Evolutionary conservation across 2,329 filamentous ascomycete genomes (phyloP).

Genomic region (Cordyceps tenuipes): DNA sequence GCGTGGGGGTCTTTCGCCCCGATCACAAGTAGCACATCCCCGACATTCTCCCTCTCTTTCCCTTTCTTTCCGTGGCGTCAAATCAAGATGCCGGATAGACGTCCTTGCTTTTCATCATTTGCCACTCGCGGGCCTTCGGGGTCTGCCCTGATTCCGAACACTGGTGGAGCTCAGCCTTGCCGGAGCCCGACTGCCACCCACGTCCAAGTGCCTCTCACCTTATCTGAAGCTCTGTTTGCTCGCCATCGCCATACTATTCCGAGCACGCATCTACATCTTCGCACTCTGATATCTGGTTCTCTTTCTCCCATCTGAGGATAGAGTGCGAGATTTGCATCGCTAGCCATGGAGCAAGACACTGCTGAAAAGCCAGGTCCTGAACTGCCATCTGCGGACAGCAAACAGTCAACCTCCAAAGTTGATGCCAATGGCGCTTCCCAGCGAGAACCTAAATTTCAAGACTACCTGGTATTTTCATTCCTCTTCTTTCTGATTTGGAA

Average conservation of each 20-base stretch:
- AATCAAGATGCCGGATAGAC: no score
- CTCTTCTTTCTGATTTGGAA: not conserved
- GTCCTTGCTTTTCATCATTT: no score
- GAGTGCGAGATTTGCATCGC: not conserved
- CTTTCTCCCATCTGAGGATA: not conserved
- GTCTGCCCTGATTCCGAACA: conserved; percentile 20
- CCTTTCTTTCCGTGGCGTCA: no score
- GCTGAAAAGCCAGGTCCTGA: not conserved
- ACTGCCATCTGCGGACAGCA: not conserved
- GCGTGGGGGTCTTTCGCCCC: no score
- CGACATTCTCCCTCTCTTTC: no score
- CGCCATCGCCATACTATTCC: no score
- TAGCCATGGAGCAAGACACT: not conserved
- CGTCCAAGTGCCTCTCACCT: conserved; percentile 25
- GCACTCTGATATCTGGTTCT: conserved; percentile 18
- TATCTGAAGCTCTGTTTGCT: no score
- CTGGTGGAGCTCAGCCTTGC: conserved; percentile 66
- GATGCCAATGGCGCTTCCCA: conserved; percentile 22
- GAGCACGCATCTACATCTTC: conserved; percentile 40
- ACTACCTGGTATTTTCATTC: conserved; percentile 27
- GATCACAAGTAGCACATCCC: no score
- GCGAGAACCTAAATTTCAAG: conserved; percentile 32
- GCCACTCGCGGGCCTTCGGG: not conserved
- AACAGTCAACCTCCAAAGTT: not conserved
- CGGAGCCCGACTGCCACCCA: conserved; percentile 64